phyloP scores from a whole-genome alignment of 2,329 filamentous ascomycete species.

The Sporothrix schenckii region DNA sequence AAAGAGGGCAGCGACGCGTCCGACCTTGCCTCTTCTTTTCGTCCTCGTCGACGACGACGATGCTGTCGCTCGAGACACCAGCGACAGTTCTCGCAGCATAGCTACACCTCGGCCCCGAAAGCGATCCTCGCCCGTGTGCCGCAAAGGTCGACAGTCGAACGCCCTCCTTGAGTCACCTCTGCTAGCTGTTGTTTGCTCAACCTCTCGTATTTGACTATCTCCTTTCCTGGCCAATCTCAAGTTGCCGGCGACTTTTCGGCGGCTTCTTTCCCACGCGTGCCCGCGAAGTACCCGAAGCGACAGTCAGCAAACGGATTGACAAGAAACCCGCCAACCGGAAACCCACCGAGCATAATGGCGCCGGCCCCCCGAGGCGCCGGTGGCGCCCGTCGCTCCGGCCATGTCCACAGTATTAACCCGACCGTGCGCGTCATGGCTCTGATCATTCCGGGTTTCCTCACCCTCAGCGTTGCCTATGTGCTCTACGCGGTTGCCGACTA shows the following conservation, averaged over 20 bases:
- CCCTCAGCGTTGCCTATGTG: conserved; percentile 67
- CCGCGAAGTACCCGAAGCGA: too few species aligned
- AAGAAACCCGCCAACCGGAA: too few species aligned
- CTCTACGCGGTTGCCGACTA: conserved; percentile 71
- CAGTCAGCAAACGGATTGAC: neutral
- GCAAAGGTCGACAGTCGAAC: neutral
- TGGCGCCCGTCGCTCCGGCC: neutral
- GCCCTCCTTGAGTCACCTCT: neutral
- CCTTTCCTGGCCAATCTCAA: neutral
- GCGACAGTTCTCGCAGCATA: conserved; percentile 5
- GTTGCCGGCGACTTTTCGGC: neutral
- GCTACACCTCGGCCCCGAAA: neutral
- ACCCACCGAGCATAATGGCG: neutral
- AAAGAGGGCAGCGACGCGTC: neutral
- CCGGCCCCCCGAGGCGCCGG: neutral
- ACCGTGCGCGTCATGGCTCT: conserved; percentile 30
- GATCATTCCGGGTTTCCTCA: conserved; percentile 70
- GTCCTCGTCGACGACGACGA: neutral
- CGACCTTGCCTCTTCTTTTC: neutral
- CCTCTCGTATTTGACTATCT: neutral
- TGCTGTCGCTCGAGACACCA: conserved; percentile 16
- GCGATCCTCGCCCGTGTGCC: neutral
- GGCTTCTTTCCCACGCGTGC: neutral
- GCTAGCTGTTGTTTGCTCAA: neutral
- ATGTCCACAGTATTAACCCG: conserved; percentile 33